Evolutionary conservation across 2,329 filamentous ascomycete species (phyloP), one percentile per base, ranked within the genome.

Genomic region (Sarocladiaceae sp.): DNA sequence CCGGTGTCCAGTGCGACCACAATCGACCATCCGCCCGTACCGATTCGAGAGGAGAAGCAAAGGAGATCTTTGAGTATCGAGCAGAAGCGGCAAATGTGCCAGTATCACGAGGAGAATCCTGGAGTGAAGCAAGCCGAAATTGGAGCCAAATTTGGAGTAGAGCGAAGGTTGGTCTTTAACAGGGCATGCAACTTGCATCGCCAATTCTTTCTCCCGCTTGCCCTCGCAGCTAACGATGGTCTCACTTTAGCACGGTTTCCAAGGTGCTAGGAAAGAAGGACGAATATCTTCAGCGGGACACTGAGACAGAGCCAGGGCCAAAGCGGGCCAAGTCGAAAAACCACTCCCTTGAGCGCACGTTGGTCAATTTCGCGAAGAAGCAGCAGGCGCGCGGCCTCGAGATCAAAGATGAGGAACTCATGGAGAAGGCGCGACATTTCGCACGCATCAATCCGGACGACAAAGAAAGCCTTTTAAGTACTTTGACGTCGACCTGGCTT

Each of bases 231-330:
- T n/a, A n/a, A n/a, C n/a, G n/a, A n/a, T n/a, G n/a, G 36, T 62
- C 20, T 44, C 5, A 31, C 23, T 17, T 2, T 56, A 99, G 94
- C 73, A 99, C 94, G 47, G 94, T 99, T n/a, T 99, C 94, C 52
- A 99, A 99, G 67, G 94, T 97, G 52, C 71, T 99, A 58, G 86
- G 93, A 51, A 87, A 96, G 64, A 96, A 93, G 72, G 94, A 99
- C 57, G 94, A 95, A 67, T 97, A 96, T 69, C 79, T 97, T 15
- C 88, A 86, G 63, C 83, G 89, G 89, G 63, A 91, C 90, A 51
- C 49, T 40, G 33, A 51, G 22, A 51, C 35, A 39, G 37, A 37
- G 18, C 67, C 87, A 85, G 59, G 90, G 78, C 65, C 82, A 80
- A 59, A 71, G 42, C 59, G 59, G 46, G 56, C 91, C 40, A 51